These are phyloP conservation scores for Umbelopsis ramanniana DNA, from an alignment of 192 early-diverging fungal species.

Conservation along the genomic window DNA sequence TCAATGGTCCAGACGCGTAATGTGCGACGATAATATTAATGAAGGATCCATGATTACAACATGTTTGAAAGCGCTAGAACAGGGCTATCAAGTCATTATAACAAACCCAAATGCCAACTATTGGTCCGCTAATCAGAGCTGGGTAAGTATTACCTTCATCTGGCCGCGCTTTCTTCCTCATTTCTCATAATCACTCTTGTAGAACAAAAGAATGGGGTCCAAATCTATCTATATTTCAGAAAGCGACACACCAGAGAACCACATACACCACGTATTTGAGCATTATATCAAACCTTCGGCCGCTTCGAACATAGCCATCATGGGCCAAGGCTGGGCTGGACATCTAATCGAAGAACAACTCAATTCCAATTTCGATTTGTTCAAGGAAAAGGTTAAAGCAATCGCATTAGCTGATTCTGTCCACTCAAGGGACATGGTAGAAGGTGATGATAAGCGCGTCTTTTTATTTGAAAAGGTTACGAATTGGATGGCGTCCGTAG, in stretches of 20 bases:
- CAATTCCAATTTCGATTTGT: constrained; percentile 33
- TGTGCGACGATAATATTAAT: constrained; percentile 39
- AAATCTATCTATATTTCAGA: not conserved
- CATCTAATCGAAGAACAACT: constrained; percentile 25
- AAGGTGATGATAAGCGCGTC: constrained; percentile 24
- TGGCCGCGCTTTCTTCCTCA: not conserved
- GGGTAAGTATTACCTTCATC: constrained; percentile 1
- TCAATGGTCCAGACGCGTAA: constrained; percentile 40
- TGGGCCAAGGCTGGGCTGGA: constrained; percentile 39
- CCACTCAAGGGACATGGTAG: constrained; percentile 22
- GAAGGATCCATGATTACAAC: constrained; percentile 41
- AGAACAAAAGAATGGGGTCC: not conserved
- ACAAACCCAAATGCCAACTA: constrained; percentile 40
- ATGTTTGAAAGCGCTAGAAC: constrained; percentile 11
- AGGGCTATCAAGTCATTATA: constrained; percentile 39
- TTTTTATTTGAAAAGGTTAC: constrained; percentile 28
- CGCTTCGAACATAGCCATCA: constrained; percentile 23
- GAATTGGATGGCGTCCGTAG: constrained; percentile 26
- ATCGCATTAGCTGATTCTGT: constrained; percentile 24
- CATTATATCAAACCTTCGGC: constrained; percentile 26
- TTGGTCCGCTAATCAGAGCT: constrained; percentile 30
- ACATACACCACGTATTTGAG: constrained; percentile 32
- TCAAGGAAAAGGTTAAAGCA: constrained; percentile 25
- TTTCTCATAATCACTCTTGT: not conserved
- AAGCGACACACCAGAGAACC: constrained; percentile 31